phyloP scores from a whole-genome alignment of 306 rosid species.

The Prinsepia uniflora region DNA sequence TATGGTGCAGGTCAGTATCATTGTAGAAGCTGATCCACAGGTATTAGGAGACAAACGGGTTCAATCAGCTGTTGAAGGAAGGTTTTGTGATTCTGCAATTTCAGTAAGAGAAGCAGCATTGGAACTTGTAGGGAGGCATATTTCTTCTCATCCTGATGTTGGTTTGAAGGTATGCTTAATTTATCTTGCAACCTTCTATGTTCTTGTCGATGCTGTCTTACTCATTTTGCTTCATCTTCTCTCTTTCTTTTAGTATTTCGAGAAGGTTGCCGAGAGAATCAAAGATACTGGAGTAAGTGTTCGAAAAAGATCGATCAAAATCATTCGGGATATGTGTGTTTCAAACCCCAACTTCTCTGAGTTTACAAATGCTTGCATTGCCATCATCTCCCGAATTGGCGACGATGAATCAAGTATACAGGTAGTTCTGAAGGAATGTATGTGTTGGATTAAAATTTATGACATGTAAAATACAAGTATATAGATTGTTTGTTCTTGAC shows the following conservation, averaged over 20 bases:
- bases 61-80: constrained; percentile 85
- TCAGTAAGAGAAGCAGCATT: constrained; percentile 97
- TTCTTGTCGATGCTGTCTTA: constrained; percentile 8
- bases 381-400: constrained; percentile 81
- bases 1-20: constrained; percentile 84
- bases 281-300: constrained; percentile 97
- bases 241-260: constrained; percentile 67
- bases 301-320: constrained; percentile 92
- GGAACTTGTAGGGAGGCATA: constrained; percentile 99
- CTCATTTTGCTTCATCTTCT: background rate
- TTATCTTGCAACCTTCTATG: constrained; percentile 22
- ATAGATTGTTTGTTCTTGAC: constrained; percentile 6
- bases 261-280: constrained; percentile 90
- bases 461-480: background rate
- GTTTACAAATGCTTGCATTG: constrained; percentile 82
- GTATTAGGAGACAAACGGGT: constrained; percentile 87
- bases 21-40: constrained; percentile 99
- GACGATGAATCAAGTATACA: constrained; percentile 94
- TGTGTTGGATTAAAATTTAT: background rate
- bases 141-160: constrained; percentile 97
- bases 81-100: constrained; percentile 94
- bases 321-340: constrained; percentile 94
- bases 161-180: constrained; percentile 75
- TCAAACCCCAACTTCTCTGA: constrained; percentile 79
- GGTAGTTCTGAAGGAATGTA: constrained; percentile 43